Evolutionary conservation across 169 alveolate species (phyloP), one percentile per base, ranked within the genome.

Genomic region (Eimeria praecox): DNA sequence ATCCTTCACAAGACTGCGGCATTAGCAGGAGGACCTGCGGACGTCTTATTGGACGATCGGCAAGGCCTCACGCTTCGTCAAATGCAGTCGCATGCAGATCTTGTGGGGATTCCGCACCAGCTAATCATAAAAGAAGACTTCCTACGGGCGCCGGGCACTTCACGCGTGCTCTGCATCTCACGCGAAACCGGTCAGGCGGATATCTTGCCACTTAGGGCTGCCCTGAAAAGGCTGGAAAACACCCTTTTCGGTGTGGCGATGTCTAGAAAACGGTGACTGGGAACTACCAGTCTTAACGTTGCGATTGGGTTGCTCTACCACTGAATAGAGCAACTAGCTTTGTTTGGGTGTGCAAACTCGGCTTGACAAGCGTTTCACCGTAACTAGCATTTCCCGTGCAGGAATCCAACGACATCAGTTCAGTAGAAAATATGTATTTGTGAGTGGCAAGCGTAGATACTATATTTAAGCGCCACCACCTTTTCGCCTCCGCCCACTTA

Each of bases 71-170:
- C 80, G 27, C 92, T 86, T 56, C 92, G 78, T 49, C 92, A 86
- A 35, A 86, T 86, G 92, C 92, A 86, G 92, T 35, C 78, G 56
- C 92, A 86, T 40, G 92, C 92, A 12, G 92, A 86, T 40, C 92
- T 86, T 38, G 78, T 86, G 77, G 92, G 92, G 22, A 86, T 86
- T 18, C 92, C 92, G 30, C 92, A 59, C 42, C 92, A 86, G 78
- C 80, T 86, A 16, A 59, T 86, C 24, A 86, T 86, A 33, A 86
- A 86, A 30, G 80, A 86, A 6, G 66, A 86, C 56, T 27, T 86
- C 33, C 64, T 86, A 10, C 38, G 92, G 24, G 6, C 92, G 38
- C 78, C 92, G 35, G 78, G 92, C 46, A 54, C 22, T 42, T 56
- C 92, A 1, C 78, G 92, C 40, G 92, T 86, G 44, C 92, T 86